phyloP scores from a whole-genome alignment of 1,284 basidiomycete species.

The Sporisorium sorghi region DNA sequence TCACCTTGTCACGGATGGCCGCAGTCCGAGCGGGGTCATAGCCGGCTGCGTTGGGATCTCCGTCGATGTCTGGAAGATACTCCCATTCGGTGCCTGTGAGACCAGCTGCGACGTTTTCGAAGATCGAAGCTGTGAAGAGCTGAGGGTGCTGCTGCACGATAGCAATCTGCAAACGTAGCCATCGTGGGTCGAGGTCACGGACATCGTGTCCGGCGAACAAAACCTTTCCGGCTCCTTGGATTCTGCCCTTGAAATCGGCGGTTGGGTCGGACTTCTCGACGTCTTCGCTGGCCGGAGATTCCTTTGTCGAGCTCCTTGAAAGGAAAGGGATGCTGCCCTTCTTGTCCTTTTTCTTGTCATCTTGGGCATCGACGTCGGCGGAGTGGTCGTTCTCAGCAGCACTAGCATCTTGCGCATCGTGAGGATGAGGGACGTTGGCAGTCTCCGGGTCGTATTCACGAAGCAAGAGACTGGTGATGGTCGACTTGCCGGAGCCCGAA shows the following conservation, averaged over 20 bases:
- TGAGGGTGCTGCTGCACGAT: conserved; percentile 71
- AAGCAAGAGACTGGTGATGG: conserved; percentile 70
- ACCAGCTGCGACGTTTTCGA: conserved; percentile 67
- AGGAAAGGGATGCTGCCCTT: conserved; percentile 8
- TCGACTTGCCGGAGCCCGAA: conserved; percentile 69
- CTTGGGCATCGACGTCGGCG: conserved; percentile 3
- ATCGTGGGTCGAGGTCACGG: conserved; percentile 69
- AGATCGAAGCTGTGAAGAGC: conserved; percentile 64
- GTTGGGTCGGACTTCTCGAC: conserved; percentile 25
- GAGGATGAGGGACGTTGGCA: conserved; percentile 51
- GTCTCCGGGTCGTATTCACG: conserved; percentile 71
- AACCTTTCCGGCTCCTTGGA: conserved; percentile 58
- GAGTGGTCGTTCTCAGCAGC: conserved; percentile 17
- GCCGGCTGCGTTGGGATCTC: conserved; percentile 17
- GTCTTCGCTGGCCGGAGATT: conserved; percentile 14
- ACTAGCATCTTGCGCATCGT: conserved; percentile 31
- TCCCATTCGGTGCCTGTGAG: conserved; percentile 56
- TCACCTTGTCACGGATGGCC: conserved; percentile 65
- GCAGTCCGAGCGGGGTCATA: conserved; percentile 33
- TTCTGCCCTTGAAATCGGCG: conserved; percentile 27
- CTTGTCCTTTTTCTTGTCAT: conserved; percentile 17
- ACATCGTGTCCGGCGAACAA: conserved; percentile 68
- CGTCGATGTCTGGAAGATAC: conserved; percentile 48
- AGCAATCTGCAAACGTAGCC: conserved; percentile 71
- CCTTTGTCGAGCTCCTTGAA: conserved; percentile 11